Conservation (phyloP, 805 yeast species). For the Candida ovalis region DNA sequence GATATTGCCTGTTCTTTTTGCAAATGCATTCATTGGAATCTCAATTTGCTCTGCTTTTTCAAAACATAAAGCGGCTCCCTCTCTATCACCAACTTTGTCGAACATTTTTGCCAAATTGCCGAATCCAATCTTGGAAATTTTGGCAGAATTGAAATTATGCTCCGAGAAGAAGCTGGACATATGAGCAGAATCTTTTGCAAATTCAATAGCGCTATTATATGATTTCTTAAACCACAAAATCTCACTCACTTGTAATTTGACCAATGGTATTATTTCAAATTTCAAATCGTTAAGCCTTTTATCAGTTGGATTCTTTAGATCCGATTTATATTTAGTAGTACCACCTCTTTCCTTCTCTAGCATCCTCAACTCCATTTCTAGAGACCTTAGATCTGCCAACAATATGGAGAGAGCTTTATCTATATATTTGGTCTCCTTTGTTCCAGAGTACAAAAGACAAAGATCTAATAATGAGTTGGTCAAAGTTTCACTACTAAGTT, state of each 20-base stretch:
- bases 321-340: conserved; percentile 4
- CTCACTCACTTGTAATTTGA: conserved; percentile 41
- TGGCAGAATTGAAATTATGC: conserved; percentile 34
- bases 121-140: conserved; percentile 36
- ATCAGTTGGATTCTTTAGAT: conserved; percentile 13
- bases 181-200: conserved; percentile 37
- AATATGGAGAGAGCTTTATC: conserved; percentile 34
- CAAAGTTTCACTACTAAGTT: conserved; percentile 20
- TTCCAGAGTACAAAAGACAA: conserved; percentile 26
- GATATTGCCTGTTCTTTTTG: conserved; percentile 17
- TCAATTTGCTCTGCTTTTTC: conserved; percentile 26
- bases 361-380: conserved; percentile 25
- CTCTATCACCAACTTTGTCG: conserved; percentile 24
- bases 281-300: conserved; percentile 23
- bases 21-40: conserved; percentile 30
- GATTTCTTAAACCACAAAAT: conserved; percentile 35
- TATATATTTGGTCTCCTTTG: conserved; percentile 17
- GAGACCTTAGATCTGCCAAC: conserved; percentile 29
- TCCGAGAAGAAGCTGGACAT: conserved; percentile 29
- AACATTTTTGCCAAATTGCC: conserved; percentile 35
- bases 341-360: conserved; percentile 14
- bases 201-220: conserved; percentile 34
- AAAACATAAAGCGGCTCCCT: conserved; percentile 24
- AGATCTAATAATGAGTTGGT: conserved; percentile 30
- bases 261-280: conserved; percentile 32